Base-by-base conservation (phyloP, 371 early-diverging fungal species). In the Mucor saturninus region DNA sequence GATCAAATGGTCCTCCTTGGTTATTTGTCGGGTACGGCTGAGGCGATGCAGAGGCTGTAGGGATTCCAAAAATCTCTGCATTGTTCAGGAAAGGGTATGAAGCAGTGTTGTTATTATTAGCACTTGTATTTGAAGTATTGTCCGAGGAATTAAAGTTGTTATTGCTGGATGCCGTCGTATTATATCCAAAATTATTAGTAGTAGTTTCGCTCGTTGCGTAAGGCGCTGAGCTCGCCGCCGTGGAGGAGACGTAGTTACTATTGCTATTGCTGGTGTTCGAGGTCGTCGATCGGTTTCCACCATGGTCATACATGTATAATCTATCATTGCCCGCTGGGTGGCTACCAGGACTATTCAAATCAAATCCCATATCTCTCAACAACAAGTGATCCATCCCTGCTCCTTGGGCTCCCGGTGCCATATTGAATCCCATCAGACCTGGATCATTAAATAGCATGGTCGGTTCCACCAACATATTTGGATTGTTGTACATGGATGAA, bases 361-460 rank as follows among this genome's bases (percentile, higher is more conserved):
- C 65, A 39, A 73, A 72, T 2, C 72, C 72, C 64, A 75, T 72
- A 37, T 67, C 61, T 46, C 74, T 67, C 10, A 74, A 61, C 1
- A 75, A 31, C 10, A 75, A 28, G 9, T 71, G 71, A 28, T 69
- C 66, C 69, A 71, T 75, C 2, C 59, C 64, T 13, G 14, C 35
- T n/a, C 42, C 50, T 21, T 67, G 56, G 2, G 38, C 32, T 39
- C 14, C 30, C 14, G 35, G 11, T 42, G 62, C 21, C 59, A 68
- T 54, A 37, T 59, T 49, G 29, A 68, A 68, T 15, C 46, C 51
- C 63, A 68, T 68, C 11, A 67, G 15, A 43, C 52, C 42, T 29
- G 70, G 68, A 45, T 72, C 69, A 32, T 63, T 67, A 61, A 75
- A 67, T 30, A 75, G 51, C 68, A 75, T 55, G 29, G 61, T 64